A percentile compares a stretch with the other conserved stretches of the same genome.
These are phyloP conservation scores for Filosporella fistucella DNA, from an alignment of 495 filamentous ascomycete species.

Conservation along the genomic window DNA sequence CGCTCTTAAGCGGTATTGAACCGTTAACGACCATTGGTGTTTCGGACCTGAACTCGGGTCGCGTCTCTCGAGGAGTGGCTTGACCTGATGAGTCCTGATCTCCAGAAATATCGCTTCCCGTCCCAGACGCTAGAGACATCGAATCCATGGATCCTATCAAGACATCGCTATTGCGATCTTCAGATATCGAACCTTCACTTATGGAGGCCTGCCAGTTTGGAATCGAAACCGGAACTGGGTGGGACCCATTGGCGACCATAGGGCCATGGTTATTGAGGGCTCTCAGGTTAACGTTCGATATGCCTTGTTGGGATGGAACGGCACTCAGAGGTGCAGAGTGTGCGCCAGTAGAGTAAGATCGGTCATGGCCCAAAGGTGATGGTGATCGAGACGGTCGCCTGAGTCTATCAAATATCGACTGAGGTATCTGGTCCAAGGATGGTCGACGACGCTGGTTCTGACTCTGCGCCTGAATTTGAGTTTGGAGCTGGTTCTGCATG, in stretches of 20 bases:
- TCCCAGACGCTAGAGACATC: conserved; percentile 10
- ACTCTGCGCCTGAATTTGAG: too few relatives aligned
- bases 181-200: conserved; percentile 10
- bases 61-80: conserved; percentile 15
- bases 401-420: conserved; percentile 44
- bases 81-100: conserved; percentile 10
- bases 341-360: conserved; percentile 37
- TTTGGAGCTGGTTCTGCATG: too few relatives aligned
- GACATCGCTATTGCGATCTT: conserved; percentile 16
- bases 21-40: conserved; percentile 21
- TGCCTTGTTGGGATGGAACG: conserved; percentile 17
- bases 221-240: conserved; percentile 19
- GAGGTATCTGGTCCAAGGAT: conserved; percentile 45
- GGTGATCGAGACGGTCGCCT: conserved; percentile 49
- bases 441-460: background rate
- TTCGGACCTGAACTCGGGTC: conserved; percentile 6
- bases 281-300: conserved; percentile 17
- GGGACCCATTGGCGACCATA: conserved; percentile 46
- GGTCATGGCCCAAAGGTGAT: conserved; percentile 44
- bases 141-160: conserved; percentile 19
- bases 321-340: conserved; percentile 31
- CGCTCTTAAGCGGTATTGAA: conserved; percentile 10
- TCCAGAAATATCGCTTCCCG: conserved; percentile 12
- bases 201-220: conserved; percentile 18
- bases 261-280: conserved; percentile 27